A percentile compares a stretch with the other conserved stretches of the same genome.
phyloP scores from a whole-genome alignment of 2,329 filamentous ascomycete species.

The Colletotrichum australisinense region DNA sequence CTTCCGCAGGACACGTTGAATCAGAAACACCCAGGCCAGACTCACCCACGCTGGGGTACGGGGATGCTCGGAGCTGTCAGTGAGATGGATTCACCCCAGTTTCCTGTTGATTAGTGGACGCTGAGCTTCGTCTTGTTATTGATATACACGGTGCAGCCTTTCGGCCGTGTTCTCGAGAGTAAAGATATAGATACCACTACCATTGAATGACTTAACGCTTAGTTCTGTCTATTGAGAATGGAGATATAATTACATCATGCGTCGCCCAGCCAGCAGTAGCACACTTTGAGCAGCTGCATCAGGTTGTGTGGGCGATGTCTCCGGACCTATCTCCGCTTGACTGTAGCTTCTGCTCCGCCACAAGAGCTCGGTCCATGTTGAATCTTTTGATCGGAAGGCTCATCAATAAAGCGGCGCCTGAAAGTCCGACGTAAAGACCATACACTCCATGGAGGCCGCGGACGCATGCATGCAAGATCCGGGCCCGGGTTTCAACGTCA shows the following conservation, averaged over 20 bases:
- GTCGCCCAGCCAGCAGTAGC: not conserved
- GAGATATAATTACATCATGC: not conserved
- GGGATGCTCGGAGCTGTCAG: not conserved
- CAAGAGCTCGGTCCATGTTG: not conserved
- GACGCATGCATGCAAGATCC: not conserved
- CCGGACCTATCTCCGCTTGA: not conserved
- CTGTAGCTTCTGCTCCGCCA: not conserved
- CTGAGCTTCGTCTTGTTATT: no score
- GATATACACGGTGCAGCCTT: no score
- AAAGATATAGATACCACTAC: no score
- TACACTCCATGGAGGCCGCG: not conserved
- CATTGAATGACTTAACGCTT: not conserved
- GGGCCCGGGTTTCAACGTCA: not conserved
- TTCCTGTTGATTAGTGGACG: not conserved
- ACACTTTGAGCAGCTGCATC: not conserved
- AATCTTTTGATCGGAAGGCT: not conserved
- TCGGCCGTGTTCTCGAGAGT: no score
- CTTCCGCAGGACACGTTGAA: not conserved
- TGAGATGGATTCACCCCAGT: not conserved
- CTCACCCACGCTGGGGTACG: not conserved
- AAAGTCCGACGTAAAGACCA: no score
- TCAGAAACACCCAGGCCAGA: not conserved
- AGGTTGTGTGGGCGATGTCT: not conserved
- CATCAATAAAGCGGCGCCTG: not conserved
- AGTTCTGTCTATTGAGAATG: not conserved